These are phyloP conservation scores for Serendipita sp. DNA, from an alignment of 768 basidiomycete species.

Conservation along the genomic window DNA sequence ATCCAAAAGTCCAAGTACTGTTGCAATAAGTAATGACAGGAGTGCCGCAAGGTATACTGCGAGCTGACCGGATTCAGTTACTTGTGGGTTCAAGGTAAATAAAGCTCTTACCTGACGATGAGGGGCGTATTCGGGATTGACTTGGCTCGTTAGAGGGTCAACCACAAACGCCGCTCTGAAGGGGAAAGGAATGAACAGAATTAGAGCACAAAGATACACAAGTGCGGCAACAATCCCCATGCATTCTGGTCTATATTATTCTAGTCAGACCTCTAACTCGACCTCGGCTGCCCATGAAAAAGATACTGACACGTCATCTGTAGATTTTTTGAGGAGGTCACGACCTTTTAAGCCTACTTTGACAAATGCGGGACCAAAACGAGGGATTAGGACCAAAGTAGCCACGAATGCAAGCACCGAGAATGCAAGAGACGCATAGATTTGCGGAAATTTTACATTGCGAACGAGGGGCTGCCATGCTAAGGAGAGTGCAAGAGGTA, in stretches of 20 bases:
- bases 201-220: constrained; percentile 72
- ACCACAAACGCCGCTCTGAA: constrained; percentile 41
- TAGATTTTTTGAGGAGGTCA: constrained; percentile 74
- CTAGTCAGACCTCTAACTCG: neutral
- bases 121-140: constrained; percentile 14
- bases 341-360: constrained; percentile 68
- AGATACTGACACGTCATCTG: constrained; percentile 45
- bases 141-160: neutral
- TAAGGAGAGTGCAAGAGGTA: neutral
- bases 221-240: constrained; percentile 81
- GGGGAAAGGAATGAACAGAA: constrained; percentile 89
- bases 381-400: constrained; percentile 66
- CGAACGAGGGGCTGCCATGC: constrained; percentile 3
- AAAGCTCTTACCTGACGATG: constrained; percentile 24
- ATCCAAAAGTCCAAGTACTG: constrained; percentile 87
- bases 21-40: constrained; percentile 82
- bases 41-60: constrained; percentile 86
- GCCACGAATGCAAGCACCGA: constrained; percentile 68
- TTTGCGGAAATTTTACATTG: constrained; percentile 17
- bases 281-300: neutral
- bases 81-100: neutral
- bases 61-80: constrained; percentile 31
- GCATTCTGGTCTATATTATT: constrained; percentile 67
- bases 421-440: constrained; percentile 71
- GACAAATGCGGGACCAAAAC: constrained; percentile 63